A percentile compares a stretch with the other conserved stretches of the same genome.
Evolutionary conservation across 257 asterid genomes (phyloP).

Genomic region (Linaria vulgaris): DNA sequence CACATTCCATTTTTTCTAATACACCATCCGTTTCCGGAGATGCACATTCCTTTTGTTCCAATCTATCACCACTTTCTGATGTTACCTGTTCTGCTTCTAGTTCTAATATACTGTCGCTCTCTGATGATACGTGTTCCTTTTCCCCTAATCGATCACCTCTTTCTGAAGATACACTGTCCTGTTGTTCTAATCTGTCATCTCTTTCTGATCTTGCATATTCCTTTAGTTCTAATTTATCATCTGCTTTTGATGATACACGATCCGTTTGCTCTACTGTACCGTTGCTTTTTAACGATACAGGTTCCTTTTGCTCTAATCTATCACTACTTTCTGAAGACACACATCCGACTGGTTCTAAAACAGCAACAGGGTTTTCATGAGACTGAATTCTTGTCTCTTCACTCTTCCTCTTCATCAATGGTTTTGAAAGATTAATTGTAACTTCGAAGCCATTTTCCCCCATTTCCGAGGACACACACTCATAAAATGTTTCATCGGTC

Average conservation of each 20-base stretch:
- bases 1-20: neutral
- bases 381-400: neutral
- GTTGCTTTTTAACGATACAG: neutral
- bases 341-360: neutral
- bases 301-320: neutral
- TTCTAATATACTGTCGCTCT: neutral
- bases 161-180: constrained; percentile 1
- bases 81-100: neutral
- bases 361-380: neutral
- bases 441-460: neutral
- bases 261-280: neutral
- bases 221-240: neutral
- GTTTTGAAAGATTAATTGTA: neutral
- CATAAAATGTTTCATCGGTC: neutral
- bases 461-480: neutral
- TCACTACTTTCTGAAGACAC: neutral
- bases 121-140: neutral
- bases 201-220: neutral
- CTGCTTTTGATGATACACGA: neutral
- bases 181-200: neutral
- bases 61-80: no score
- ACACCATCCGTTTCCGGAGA: no score
- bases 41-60: no score
- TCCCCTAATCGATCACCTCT: neutral
- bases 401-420: neutral